Percentiles rank a stretch among this genome's conserved stretches.
phyloP scores from a whole-genome alignment of 208 protist genomes.

The Leishmania mexicana region DNA sequence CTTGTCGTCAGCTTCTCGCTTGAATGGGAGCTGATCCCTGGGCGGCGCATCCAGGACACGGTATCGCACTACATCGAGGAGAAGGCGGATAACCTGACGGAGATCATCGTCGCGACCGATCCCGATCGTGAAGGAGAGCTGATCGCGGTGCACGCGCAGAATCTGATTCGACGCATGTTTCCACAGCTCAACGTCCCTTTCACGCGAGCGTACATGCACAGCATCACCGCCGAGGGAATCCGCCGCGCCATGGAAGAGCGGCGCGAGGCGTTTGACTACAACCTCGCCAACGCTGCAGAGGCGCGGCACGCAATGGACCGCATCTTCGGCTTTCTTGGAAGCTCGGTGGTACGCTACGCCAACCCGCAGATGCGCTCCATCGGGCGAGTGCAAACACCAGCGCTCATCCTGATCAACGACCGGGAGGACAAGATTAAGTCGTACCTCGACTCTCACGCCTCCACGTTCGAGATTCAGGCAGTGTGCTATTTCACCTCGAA shows the following conservation, averaged over 20 bases:
- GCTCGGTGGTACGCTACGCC: constrained; percentile 84
- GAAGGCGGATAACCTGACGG: constrained; percentile 75
- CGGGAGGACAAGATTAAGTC: constrained; percentile 68
- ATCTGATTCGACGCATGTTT: constrained; percentile 76
- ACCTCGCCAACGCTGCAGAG: constrained; percentile 88
- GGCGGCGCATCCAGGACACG: constrained; percentile 79
- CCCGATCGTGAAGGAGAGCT: constrained; percentile 92
- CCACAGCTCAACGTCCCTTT: constrained; percentile 79
- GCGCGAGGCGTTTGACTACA: constrained; percentile 65
- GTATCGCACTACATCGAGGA: constrained; percentile 82
- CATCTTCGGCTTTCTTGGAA: constrained; percentile 92
- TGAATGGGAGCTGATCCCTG: constrained; percentile 81
- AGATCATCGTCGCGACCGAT: constrained; percentile 92
- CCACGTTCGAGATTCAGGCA: constrained; percentile 53
- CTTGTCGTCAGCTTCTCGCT: constrained; percentile 66
- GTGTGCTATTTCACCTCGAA: constrained; percentile 63
- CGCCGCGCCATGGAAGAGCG: constrained; percentile 78
- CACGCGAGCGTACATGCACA: constrained; percentile 93
- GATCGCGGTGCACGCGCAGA: constrained; percentile 87
- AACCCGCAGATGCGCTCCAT: constrained; percentile 91
- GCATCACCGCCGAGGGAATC: constrained; percentile 89
- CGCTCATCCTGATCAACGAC: constrained; percentile 86
- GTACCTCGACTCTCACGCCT: constrained; percentile 66
- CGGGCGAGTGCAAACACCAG: constrained; percentile 91
- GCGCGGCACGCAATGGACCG: constrained; percentile 91